phyloP scores from a whole-genome alignment of 768 basidiomycete genomes.

The Glaciozyma antarctica region DNA sequence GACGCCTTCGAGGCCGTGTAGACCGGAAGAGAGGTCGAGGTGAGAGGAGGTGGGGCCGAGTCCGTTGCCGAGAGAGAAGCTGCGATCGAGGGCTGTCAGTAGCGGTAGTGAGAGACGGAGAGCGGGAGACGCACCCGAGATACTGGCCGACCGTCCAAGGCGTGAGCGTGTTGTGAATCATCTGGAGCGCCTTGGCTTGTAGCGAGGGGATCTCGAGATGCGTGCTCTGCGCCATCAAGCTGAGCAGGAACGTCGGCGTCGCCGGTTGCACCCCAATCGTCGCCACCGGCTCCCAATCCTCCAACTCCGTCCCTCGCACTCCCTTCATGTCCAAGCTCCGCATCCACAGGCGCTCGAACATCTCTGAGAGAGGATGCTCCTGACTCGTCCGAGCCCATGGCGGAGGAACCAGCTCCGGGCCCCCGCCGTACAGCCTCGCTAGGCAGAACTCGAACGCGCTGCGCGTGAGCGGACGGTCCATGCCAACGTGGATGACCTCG shows the following conservation, averaged over 20 bases:
- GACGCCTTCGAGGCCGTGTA: constrained; percentile 32
- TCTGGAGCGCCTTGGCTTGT: constrained; percentile 62
- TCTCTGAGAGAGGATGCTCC: constrained; percentile 57
- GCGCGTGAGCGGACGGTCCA: background rate
- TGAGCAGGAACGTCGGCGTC: constrained; percentile 69
- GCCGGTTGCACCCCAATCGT: constrained; percentile 61
- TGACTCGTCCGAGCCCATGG: constrained; percentile 56
- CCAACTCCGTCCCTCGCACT: constrained; percentile 30
- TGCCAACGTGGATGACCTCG: background rate
- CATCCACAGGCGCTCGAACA: constrained; percentile 27
- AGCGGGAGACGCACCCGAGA: constrained; percentile 42
- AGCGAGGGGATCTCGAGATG: constrained; percentile 74
- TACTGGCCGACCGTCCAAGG: constrained; percentile 68
- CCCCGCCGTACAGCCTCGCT: constrained; percentile 75
- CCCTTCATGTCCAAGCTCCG: constrained; percentile 47
- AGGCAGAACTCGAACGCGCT: constrained; percentile 47
- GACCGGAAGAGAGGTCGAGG: constrained; percentile 22
- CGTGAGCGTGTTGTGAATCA: constrained; percentile 63
- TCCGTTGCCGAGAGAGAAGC: constrained; percentile 65
- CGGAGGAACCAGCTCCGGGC: constrained; percentile 62
- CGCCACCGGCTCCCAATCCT: constrained; percentile 34
- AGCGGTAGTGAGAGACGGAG: background rate
- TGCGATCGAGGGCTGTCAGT: background rate
- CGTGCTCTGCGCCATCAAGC: constrained; percentile 73
- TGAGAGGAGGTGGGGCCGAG: constrained; percentile 37